phyloP scores from a whole-genome alignment of 768 basidiomycete genomes.

The Suillus alpinus region DNA sequence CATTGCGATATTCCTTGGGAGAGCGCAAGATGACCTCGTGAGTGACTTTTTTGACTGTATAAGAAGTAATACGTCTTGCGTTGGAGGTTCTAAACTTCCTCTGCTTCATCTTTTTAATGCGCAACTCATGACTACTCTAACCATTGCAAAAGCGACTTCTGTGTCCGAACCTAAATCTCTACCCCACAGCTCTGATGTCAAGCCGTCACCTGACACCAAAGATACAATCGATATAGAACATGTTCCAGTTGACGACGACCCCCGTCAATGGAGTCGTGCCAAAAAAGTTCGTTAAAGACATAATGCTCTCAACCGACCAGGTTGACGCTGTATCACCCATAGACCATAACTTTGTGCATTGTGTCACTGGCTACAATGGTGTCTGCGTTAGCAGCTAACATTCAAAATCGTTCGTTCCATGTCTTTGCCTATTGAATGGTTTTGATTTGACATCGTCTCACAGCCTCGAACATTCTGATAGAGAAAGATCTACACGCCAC shows the following conservation, averaged over 20 bases:
- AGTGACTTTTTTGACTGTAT: background rate
- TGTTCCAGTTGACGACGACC: conserved; percentile 52
- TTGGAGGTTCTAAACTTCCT: background rate
- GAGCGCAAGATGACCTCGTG: background rate
- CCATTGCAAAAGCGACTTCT: background rate
- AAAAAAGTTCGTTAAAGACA: conserved; percentile 45
- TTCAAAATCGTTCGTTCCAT: conserved; percentile 26
- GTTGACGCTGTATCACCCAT: background rate
- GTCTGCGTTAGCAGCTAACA: conserved; percentile 24
- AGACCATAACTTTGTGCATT: conserved; percentile 28
- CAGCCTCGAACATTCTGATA: conserved; percentile 65
- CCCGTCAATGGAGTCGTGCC: conserved; percentile 52
- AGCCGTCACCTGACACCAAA: background rate
- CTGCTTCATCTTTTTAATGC: background rate
- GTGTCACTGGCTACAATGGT: conserved; percentile 23
- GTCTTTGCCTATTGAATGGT: background rate
- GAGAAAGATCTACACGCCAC: conserved; percentile 58
- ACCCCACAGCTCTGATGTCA: background rate
- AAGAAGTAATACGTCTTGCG: background rate
- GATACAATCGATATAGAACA: conserved; percentile 33
- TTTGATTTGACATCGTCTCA: background rate
- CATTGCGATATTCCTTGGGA: background rate
- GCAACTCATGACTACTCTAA: background rate
- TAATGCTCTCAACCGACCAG: background rate
- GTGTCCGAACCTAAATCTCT: background rate